phyloP scores from a whole-genome alignment of 768 basidiomycete species.

The Pleurotus giganteus region DNA sequence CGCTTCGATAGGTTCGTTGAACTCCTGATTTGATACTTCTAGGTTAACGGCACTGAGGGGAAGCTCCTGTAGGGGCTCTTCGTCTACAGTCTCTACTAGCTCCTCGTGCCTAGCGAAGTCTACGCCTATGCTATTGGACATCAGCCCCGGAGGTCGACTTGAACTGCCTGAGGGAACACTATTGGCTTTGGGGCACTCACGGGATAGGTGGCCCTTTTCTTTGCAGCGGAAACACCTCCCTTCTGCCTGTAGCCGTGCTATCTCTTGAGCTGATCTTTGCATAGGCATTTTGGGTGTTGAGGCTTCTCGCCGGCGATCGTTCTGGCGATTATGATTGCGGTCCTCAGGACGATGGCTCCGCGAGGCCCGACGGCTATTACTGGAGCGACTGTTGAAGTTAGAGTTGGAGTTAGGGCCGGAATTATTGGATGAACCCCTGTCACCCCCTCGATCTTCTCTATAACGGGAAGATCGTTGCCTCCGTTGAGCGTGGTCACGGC shows the following conservation, averaged over 20 bases:
- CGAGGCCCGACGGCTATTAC: neutral
- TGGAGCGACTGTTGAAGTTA: too few species aligned
- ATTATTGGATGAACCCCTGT: neutral
- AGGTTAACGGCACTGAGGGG: neutral
- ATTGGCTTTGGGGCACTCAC: neutral
- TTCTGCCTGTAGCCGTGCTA: neutral
- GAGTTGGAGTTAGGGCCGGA: neutral
- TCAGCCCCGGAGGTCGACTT: neutral
- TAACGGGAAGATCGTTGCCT: neutral
- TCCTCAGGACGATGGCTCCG: neutral
- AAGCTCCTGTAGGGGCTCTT: neutral
- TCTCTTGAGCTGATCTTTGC: neutral
- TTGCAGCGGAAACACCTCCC: neutral
- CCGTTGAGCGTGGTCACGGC: too few species aligned
- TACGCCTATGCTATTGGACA: neutral
- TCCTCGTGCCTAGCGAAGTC: neutral
- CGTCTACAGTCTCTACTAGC: neutral
- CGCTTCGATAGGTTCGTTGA: neutral
- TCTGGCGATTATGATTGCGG: too few species aligned
- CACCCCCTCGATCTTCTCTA: neutral
- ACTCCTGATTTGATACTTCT: neutral
- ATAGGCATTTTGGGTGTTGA: neutral
- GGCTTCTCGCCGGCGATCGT: neutral
- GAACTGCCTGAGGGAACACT: neutral
- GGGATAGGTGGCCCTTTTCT: neutral